These are phyloP conservation scores for Protostelium mycophagum DNA, from an alignment of 78 protist species.

Conservation along the genomic window DNA sequence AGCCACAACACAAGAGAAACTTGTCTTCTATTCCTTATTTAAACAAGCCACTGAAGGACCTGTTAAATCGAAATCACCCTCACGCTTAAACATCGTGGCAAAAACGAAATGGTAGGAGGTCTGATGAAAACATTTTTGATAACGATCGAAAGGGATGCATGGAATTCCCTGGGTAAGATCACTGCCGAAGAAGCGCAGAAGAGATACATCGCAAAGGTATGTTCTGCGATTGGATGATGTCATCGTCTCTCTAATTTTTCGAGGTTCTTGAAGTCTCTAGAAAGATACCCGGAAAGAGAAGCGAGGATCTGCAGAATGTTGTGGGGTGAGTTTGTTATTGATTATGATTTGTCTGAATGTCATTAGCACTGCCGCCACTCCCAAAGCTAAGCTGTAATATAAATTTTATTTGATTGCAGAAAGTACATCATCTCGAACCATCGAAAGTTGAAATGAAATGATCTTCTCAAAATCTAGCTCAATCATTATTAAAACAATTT, in stretches of 20 bases:
- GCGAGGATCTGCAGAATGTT: neutral
- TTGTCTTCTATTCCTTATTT: neutral
- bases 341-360: no score
- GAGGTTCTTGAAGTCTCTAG: neutral
- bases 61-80: neutral
- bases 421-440: no score
- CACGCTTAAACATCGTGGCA: neutral
- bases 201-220: neutral
- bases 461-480: no score
- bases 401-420: no score
- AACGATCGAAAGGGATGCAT: neutral
- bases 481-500: no score
- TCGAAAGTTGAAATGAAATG: no score
- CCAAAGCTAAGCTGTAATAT: no score
- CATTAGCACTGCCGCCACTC: no score
- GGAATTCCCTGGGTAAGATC: neutral
- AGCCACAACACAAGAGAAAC: neutral
- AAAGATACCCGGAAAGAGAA: neutral
- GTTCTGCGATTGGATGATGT: no score
- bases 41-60: neutral
- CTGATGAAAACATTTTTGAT: neutral
- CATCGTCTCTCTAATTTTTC: neutral
- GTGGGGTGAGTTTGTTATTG: neutral
- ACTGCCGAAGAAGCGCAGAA: neutral
- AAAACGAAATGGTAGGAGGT: neutral